Evolutionary conservation across 202 grass and related monocot genomes (phyloP).

Genomic region (Digitaria exilis): DNA sequence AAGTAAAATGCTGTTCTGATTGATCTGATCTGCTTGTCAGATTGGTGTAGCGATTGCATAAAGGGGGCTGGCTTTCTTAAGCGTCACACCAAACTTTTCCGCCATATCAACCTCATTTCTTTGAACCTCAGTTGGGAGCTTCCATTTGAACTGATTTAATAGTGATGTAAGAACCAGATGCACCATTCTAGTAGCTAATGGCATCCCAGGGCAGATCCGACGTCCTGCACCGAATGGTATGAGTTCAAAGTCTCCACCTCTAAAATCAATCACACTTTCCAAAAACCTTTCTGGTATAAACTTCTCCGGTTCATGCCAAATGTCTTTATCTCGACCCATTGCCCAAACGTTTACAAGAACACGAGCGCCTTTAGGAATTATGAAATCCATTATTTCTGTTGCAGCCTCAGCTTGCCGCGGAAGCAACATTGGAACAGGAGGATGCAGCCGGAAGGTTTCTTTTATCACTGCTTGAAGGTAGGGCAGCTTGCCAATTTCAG

Average conservation of each 20-base stretch:
- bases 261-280: constrained; percentile 5
- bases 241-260: constrained; percentile 39
- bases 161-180: constrained; percentile 46
- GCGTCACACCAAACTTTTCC: constrained; percentile 54
- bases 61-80: constrained; percentile 44
- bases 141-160: constrained; percentile 53
- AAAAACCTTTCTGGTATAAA: constrained; percentile 60
- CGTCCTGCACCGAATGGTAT: constrained; percentile 51
- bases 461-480: constrained; percentile 56
- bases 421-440: constrained; percentile 47
- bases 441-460: constrained; percentile 57
- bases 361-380: constrained; percentile 27
- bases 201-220: constrained; percentile 50
- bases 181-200: constrained; percentile 51
- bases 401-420: constrained; percentile 29
- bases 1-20: not conserved
- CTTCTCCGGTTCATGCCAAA: constrained; percentile 30
- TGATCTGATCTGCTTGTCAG: not conserved
- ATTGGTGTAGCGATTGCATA: constrained; percentile 38
- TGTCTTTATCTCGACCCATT: constrained; percentile 29
- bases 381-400: constrained; percentile 6
- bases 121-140: not conserved
- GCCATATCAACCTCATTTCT: constrained; percentile 43
- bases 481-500: constrained; percentile 30
- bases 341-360: constrained; percentile 62